A percentile compares a stretch with the other conserved stretches of the same genome.
Evolutionary conservation across 495 filamentous ascomycete genomes (phyloP).

Genomic region (Rostrohypoxylon terebratum): DNA sequence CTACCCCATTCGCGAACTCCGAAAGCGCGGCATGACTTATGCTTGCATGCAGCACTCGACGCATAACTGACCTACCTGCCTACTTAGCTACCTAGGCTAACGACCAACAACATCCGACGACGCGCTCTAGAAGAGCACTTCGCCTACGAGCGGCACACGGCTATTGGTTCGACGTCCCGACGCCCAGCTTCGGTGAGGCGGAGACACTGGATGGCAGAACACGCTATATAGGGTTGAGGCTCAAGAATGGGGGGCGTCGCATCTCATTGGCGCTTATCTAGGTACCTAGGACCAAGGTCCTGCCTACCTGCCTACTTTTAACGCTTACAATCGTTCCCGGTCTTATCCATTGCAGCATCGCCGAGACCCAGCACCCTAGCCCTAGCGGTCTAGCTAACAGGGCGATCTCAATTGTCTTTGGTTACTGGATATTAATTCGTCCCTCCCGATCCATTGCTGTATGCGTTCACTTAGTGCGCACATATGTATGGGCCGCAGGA

Average conservation of each 20-base stretch:
- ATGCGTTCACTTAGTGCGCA: neutral
- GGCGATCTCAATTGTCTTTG: slow-evolving; percentile 2
- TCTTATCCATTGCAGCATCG: neutral
- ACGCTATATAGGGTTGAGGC: slow-evolving; percentile 12
- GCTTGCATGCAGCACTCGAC: slow-evolving; percentile 12
- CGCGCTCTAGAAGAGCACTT: neutral
- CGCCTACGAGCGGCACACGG: neutral
- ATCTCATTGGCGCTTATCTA: no score
- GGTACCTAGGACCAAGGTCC: no score
- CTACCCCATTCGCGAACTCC: neutral
- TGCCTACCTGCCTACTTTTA: neutral
- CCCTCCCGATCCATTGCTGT: neutral
- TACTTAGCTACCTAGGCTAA: neutral
- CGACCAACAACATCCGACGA: neutral
- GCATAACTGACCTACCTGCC: neutral
- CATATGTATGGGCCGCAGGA: neutral
- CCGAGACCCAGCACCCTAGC: neutral
- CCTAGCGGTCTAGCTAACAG: slow-evolving; percentile 2
- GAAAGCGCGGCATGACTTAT: slow-evolving; percentile 10
- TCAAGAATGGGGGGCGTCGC: neutral
- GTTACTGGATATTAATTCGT: neutral
- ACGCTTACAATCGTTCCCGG: neutral
- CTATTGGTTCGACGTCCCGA: slow-evolving; percentile 11
- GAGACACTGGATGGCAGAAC: neutral
- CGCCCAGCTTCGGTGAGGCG: neutral